These are phyloP conservation scores for Colletotrichum filicis DNA, from an alignment of 2,329 filamentous ascomycete genomes.

Conservation along the genomic window DNA sequence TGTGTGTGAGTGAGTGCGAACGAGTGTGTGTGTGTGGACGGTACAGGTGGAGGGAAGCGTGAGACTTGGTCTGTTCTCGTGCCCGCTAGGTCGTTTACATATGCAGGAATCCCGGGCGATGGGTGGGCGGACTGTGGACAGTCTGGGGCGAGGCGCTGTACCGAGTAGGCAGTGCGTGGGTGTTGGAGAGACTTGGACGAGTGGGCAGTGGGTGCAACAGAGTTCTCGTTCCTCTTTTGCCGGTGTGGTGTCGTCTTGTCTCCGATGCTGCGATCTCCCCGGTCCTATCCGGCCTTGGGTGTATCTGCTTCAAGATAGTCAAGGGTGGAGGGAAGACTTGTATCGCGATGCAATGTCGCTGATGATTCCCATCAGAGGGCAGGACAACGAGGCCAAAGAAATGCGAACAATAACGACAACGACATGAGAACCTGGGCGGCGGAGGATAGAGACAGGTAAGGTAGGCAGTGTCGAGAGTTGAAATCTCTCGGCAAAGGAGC, in stretches of 20 bases:
- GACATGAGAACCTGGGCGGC: background rate
- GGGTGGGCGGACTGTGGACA: constrained; percentile 13
- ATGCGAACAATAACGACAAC: background rate
- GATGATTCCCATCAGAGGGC: background rate
- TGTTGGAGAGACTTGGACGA: background rate
- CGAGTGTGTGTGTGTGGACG: constrained; percentile 6
- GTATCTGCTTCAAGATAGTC: background rate
- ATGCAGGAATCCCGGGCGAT: constrained; percentile 27
- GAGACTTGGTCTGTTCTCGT: constrained; percentile 27
- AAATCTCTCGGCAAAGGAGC: background rate
- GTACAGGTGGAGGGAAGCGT: constrained; percentile 4
- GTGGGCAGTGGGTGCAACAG: background rate
- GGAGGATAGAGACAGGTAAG: background rate
- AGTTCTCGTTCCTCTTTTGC: background rate
- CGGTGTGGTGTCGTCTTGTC: background rate
- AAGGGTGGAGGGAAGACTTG: background rate
- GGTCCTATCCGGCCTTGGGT: background rate
- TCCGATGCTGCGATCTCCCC: background rate
- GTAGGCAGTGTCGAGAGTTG: background rate
- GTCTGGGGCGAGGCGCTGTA: background rate
- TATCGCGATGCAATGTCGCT: background rate
- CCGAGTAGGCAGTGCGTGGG: background rate
- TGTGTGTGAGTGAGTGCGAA: background rate
- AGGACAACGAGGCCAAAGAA: background rate
- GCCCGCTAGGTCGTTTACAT: constrained; percentile 25